Conservation (phyloP, 2,329 filamentous ascomycete species). For the Exophiala phaeomuriformis region DNA sequence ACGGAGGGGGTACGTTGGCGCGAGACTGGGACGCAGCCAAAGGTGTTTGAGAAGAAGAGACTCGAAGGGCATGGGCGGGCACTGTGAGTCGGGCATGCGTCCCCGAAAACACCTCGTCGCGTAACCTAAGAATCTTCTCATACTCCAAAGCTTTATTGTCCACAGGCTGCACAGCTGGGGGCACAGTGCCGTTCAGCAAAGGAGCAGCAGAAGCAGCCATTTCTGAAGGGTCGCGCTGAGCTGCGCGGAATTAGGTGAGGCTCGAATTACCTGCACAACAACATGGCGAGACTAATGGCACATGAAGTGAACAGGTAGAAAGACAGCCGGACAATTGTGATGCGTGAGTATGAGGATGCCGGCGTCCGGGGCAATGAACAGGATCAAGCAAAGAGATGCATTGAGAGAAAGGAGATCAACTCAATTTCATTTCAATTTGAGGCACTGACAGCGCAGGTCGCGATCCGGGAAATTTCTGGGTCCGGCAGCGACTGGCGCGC, state of each 20-base stretch:
- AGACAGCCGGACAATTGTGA: not conserved
- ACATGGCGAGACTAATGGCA: constrained; percentile 11
- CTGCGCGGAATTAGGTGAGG: constrained; percentile 8
- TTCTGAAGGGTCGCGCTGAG: constrained; percentile 14
- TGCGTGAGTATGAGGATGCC: not conserved
- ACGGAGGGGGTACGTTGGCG: constrained; percentile 20
- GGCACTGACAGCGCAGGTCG: no score
- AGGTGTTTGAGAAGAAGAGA: constrained; percentile 32
- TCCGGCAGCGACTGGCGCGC: no score
- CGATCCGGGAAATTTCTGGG: no score
- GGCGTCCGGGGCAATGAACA: not conserved
- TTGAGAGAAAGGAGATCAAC: not conserved
- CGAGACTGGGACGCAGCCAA: constrained; percentile 29
- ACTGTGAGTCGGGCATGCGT: constrained; percentile 53
- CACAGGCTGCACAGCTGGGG: constrained; percentile 30
- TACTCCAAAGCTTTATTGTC: constrained; percentile 59
- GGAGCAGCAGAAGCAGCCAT: constrained; percentile 23
- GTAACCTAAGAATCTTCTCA: constrained; percentile 71
- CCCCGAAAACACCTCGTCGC: constrained; percentile 72
- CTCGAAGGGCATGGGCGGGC: constrained; percentile 46
- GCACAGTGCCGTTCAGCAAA: constrained; percentile 28
- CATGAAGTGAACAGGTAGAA: not conserved
- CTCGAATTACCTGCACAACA: constrained; percentile 13
- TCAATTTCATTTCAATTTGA: no score
- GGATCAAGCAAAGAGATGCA: not conserved